Conservation (phyloP, 225 moss, liverwort and hornwort species). For the Polytrichum commune region DNA sequence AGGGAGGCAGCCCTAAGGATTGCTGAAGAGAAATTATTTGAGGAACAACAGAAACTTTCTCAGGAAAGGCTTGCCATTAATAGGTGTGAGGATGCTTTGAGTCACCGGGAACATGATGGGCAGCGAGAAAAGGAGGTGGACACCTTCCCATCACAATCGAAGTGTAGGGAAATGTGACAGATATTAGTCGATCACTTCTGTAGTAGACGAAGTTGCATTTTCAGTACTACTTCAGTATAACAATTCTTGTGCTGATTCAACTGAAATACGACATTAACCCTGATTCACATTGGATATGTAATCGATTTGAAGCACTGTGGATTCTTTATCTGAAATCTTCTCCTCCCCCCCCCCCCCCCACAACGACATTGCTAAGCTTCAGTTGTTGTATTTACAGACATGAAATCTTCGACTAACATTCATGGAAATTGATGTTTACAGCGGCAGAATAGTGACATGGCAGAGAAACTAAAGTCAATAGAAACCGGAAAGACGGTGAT, state of each 20-base stretch:
- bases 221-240: too few species aligned
- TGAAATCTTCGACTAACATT: neutral
- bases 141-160: neutral
- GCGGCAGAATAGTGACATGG: slow-evolving; percentile 61
- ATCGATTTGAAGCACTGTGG: too few species aligned
- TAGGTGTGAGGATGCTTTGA: slow-evolving; percentile 69
- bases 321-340: too few species aligned
- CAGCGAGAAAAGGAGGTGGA: slow-evolving; percentile 64
- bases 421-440: slow-evolving; percentile 21
- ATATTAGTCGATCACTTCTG: too few species aligned
- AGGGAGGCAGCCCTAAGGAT: slow-evolving; percentile 69
- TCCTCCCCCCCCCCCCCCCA: too few species aligned
- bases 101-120: slow-evolving; percentile 67
- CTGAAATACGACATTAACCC: too few species aligned
- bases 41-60: slow-evolving; percentile 75
- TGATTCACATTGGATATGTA: too few species aligned
- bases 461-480: slow-evolving; percentile 58
- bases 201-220: too few species aligned
- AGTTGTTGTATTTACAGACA: too few species aligned
- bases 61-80: slow-evolving; percentile 63
- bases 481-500: slow-evolving; percentile 80
- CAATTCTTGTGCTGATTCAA: too few species aligned
- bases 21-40: slow-evolving; percentile 73
- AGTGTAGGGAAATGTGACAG: neutral
- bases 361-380: too few species aligned